phyloP scores from a whole-genome alignment of 164 flowering plant genomes.

The Nymphaea colorata region DNA sequence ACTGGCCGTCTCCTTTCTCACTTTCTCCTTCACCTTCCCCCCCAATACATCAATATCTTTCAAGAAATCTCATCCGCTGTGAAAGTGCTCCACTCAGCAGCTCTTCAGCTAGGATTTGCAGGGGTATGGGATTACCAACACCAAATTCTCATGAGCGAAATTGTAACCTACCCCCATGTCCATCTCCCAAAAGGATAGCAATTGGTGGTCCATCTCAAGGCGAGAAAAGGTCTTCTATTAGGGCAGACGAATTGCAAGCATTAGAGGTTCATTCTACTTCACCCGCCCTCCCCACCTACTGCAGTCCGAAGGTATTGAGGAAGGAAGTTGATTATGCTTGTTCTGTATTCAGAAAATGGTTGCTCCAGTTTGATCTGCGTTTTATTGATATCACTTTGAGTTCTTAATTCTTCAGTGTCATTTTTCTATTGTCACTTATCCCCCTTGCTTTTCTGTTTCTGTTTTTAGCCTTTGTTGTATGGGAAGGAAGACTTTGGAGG shows the following conservation, averaged over 20 bases:
- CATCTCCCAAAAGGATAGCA: conserved; percentile 32
- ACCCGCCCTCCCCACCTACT: conserved; percentile 3
- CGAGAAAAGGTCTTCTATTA: conserved; percentile 3
- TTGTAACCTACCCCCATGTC: conserved; percentile 42
- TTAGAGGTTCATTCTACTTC: conserved; percentile 18
- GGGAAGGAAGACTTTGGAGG: conserved; percentile 52
- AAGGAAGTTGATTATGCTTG: background rate
- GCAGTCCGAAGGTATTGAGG: conserved; percentile 44
- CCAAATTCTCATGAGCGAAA: conserved; percentile 7
- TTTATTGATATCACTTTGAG: background rate
- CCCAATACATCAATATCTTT: conserved; percentile 27
- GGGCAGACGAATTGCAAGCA: conserved; percentile 4
- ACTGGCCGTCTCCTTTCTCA: conserved; percentile 43
- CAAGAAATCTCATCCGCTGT: conserved; percentile 44
- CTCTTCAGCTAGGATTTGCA: conserved; percentile 27
- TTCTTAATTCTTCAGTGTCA: background rate
- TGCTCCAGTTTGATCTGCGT: background rate
- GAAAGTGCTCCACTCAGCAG: conserved; percentile 76
- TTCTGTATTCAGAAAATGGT: background rate
- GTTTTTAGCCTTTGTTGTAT: conserved; percentile 23
- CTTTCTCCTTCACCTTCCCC: conserved; percentile 72
- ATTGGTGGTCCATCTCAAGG: conserved; percentile 15
- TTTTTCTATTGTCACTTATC: background rate
- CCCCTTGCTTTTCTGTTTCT: background rate
- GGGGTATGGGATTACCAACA: conserved; percentile 16